Base-by-base conservation (phyloP, 495 filamentous ascomycete species). In the Aspergillus biplanus region DNA sequence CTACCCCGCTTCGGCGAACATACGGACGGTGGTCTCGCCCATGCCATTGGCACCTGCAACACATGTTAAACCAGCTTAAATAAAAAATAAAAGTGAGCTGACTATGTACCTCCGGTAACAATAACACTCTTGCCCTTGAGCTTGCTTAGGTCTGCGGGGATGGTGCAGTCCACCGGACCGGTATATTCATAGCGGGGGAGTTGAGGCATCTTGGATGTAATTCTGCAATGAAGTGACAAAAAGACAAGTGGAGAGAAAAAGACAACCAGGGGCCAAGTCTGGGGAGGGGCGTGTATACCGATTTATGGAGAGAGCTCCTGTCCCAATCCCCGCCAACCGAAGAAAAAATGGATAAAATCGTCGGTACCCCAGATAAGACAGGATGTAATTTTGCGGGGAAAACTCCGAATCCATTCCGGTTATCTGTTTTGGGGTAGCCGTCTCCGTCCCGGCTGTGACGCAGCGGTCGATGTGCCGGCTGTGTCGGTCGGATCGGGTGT, bases 11-110 rank as follows among this genome's bases (percentile, higher is more conserved):
- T 65, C 68, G 1, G 69, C 69, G 58, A 79, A 74, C 2, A 72
- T 62, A 3, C 69, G 68, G 9, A 76, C 72, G 18, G 67, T 75
- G 6, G 68, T 71, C 63, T 78, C 72, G 56, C 77, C 78, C 57
- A 81, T 81, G 39, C 78, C 78, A 66, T 76, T 78, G 55, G 74
- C 77, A 47, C 75, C 74, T 55, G 65, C 54, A 9, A 3, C 13
- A n/a, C 69, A 39, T 7, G 6, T 49, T n/a, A 65, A 46, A 31
- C 21, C 7, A 27, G 0, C 35, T 39, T 44, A 15, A 47, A 42
- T 9, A 15, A 9, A n/a, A 44, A n/a, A n/a, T n/a, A n/a, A 8
- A 6, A 18, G 27, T 27, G 0, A 15, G 4, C 5, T 18, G 4
- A 1, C 5, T 21, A 55, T 15, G 11, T 33, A 66, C 58, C 64